Conservation (phyloP, 2,329 filamentous ascomycete genomes). For the Aspergillus sp. region DNA sequence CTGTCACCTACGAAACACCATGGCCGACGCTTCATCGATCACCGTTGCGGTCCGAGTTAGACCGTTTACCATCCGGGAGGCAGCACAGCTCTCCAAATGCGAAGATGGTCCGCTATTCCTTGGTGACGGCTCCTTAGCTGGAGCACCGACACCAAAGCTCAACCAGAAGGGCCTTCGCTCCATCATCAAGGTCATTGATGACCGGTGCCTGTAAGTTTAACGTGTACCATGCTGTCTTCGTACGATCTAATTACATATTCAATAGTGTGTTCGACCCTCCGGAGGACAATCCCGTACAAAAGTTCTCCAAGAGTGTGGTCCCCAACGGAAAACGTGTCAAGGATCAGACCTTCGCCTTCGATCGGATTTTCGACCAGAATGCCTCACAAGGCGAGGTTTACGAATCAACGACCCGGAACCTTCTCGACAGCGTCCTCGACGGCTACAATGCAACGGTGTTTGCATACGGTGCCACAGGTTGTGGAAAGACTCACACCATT, state of each 20-base stretch:
- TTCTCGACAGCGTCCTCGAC: constrained; percentile 94
- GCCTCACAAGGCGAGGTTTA: constrained; percentile 91
- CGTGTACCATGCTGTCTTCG: background rate
- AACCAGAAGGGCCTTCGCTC: constrained; percentile 82
- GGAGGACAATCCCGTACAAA: constrained; percentile 88
- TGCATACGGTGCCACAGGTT: constrained; percentile 95
- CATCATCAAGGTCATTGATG: constrained; percentile 94
- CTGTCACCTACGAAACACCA: constrained; percentile 25
- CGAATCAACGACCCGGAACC: constrained; percentile 81
- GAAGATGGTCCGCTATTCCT: constrained; percentile 91
- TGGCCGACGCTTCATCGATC: constrained; percentile 54
- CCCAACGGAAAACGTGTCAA: constrained; percentile 88
- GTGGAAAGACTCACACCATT: constrained; percentile 98
- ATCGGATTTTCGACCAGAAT: constrained; percentile 95
- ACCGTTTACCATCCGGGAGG: constrained; percentile 81
- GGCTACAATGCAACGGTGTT: constrained; percentile 99
- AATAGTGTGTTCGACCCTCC: constrained; percentile 91
- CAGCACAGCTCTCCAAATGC: constrained; percentile 74
- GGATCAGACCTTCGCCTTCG: constrained; percentile 96
- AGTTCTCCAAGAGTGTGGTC: constrained; percentile 79
- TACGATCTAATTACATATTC: constrained; percentile 15
- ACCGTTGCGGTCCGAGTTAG: constrained; percentile 61
- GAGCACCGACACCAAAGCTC: constrained; percentile 78
- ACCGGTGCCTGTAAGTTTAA: constrained; percentile 81
- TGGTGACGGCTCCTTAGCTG: constrained; percentile 95